Percentiles rank a stretch among this genome's conserved stretches.
Evolutionary conservation across 148 eudicot species (phyloP).

Genomic region (Cornus florida): DNA sequence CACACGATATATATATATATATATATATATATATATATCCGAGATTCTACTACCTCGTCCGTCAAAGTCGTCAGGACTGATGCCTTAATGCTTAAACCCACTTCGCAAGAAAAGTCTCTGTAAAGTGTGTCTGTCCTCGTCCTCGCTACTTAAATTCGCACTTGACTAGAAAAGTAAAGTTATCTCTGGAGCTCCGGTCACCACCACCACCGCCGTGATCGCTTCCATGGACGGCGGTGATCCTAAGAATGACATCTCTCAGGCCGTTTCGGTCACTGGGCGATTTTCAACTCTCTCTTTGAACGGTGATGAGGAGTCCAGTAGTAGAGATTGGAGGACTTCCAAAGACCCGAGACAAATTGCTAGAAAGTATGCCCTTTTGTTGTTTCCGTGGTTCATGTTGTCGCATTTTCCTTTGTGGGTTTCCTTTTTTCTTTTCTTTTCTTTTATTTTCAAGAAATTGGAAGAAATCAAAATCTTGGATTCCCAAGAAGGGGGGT

Average conservation of each 20-base stretch:
- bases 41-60: no score
- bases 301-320: constrained; percentile 1
- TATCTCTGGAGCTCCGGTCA: neutral
- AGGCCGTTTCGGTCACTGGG: neutral
- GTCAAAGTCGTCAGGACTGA: no score
- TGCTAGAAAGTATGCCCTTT: constrained; percentile 34
- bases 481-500: neutral
- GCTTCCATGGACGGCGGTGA: constrained; percentile 16
- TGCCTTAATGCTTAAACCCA: no score
- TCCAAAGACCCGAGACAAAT: constrained; percentile 39
- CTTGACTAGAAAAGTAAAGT: neutral
- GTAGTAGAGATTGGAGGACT: neutral
- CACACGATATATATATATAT: no score
- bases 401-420: neutral
- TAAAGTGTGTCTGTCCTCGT: neutral
- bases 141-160: neutral
- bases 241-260: neutral
- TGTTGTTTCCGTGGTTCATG: neutral
- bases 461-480: neutral
- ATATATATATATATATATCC: no score
- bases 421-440: neutral
- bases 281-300: constrained; percentile 3
- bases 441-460: neutral
- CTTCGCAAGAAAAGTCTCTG: neutral
- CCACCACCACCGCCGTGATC: constrained; percentile 1